Base-by-base conservation (phyloP, 73 alveolate species). In the Paramecium tetraurelia region DNA sequence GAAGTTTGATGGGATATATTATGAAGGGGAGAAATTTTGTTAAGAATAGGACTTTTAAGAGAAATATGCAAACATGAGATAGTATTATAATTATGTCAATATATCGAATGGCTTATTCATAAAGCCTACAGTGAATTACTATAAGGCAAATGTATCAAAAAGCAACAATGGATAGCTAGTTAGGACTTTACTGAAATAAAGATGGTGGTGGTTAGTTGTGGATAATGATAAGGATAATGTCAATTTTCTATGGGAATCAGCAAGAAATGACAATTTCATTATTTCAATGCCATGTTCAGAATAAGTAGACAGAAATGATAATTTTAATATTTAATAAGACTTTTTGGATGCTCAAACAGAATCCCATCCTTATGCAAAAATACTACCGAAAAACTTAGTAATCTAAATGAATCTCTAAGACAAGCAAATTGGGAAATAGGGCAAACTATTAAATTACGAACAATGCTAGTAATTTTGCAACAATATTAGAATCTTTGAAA, bases 141-240 rank as follows among this genome's bases (percentile, higher is more conserved):
- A 90, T 72, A 96, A 95, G 71, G 95, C 94, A 41, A 92, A 93
- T 41, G 44, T 96, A 21, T 97, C 97, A 22, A 96, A 94, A 86
- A 97, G 98, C 5, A 96, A 96, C 86, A 96, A 96, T 72, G 90
- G 96, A 33, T n/a, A 68, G 6, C 44, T 96, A 20, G 96, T 96
- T 2, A 93, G 93, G 36, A 53, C 38, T 48, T 20, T 92, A 58
- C 92, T 96, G 35, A 96, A 93, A 57, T 22, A 71, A 57, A 71
- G 98, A 58, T 96, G 96, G 94, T 96, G 98, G 97, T 96, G 98
- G 98, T 87, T 86, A 18, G 59, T 68, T 92, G 96, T 92, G 27
- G 88, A 75, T 33, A 85, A 40, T 9, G 90, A 85, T 21, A 85
- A 57, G 7, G 27, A 43, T 5, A 20, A 27, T 29, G 93, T 72